phyloP scores from a whole-genome alignment of 768 basidiomycete genomes.

The Mycena floridula region DNA sequence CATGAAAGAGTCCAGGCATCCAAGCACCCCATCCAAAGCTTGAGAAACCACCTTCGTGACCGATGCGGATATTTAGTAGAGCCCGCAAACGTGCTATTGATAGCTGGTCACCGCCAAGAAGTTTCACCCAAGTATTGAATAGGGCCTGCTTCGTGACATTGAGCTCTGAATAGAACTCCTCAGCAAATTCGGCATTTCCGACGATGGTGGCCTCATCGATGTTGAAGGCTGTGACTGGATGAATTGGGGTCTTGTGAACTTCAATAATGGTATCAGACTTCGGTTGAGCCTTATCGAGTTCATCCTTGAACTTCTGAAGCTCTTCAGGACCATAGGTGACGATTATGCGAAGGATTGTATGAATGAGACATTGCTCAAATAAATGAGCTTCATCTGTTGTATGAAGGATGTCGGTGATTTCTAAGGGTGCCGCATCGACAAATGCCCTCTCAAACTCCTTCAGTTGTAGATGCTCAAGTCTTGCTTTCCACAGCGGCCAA shows the following conservation, averaged over 20 bases:
- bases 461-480: slow-evolving; percentile 16
- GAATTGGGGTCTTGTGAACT: slow-evolving; percentile 19
- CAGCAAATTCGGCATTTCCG: slow-evolving; percentile 27
- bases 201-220: slow-evolving; percentile 30
- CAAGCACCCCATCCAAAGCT: slow-evolving; percentile 18
- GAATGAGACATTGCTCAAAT: slow-evolving; percentile 13
- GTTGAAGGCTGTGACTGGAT: slow-evolving; percentile 25
- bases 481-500: slow-evolving; percentile 23
- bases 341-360: slow-evolving; percentile 24
- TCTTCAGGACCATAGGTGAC: slow-evolving; percentile 21
- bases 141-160: slow-evolving; percentile 9
- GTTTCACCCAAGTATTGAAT: slow-evolving; percentile 3
- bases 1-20: too few species aligned
- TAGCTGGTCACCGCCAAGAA: slow-evolving; percentile 29
- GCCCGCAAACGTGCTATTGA: slow-evolving; percentile 26
- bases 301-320: slow-evolving; percentile 17
- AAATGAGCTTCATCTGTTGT: slow-evolving; percentile 10
- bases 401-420: slow-evolving; percentile 20
- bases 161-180: slow-evolving; percentile 21
- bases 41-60: slow-evolving; percentile 20
- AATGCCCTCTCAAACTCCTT: slow-evolving; percentile 14
- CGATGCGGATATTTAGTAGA: slow-evolving; percentile 20
- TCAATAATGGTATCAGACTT: slow-evolving; percentile 17
- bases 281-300: slow-evolving; percentile 13
- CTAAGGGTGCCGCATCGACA: slow-evolving; percentile 15